Evolutionary conservation across 176 grass and related monocot genomes (phyloP).

Genomic region (Cenchrus fungigraminus): DNA sequence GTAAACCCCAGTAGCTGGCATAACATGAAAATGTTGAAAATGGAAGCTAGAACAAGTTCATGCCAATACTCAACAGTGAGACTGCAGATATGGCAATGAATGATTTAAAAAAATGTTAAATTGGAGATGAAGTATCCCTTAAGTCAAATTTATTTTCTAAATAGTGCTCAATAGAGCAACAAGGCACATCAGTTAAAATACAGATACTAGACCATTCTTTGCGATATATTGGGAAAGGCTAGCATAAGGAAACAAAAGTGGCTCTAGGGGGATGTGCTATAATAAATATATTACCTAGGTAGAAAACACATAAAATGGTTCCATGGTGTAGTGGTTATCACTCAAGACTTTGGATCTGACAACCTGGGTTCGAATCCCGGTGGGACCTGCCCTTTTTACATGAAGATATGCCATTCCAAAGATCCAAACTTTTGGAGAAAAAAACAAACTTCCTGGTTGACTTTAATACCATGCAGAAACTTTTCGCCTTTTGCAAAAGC

Average conservation of each 20-base stretch:
- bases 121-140: no score
- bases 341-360: slow-evolving; percentile 93
- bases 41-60: no score
- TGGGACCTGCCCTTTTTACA: slow-evolving; percentile 48
- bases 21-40: no score
- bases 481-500: not conserved
- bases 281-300: not conserved
- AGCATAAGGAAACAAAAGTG: no score
- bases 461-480: not conserved
- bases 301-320: slow-evolving; percentile 42
- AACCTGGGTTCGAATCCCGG: slow-evolving; percentile 90
- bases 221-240: no score
- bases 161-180: no score
- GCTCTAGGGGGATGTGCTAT: not conserved
- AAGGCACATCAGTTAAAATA: no score
- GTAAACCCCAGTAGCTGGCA: slow-evolving; percentile 26
- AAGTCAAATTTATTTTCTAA: no score
- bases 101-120: no score
- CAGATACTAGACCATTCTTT: no score
- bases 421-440: not conserved
- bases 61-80: no score
- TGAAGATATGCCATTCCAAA: not conserved
- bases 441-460: not conserved
- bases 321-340: slow-evolving; percentile 93
- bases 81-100: no score